phyloP scores from a whole-genome alignment of 345 rosid genomes.

The Leavenworthia alabamica region DNA sequence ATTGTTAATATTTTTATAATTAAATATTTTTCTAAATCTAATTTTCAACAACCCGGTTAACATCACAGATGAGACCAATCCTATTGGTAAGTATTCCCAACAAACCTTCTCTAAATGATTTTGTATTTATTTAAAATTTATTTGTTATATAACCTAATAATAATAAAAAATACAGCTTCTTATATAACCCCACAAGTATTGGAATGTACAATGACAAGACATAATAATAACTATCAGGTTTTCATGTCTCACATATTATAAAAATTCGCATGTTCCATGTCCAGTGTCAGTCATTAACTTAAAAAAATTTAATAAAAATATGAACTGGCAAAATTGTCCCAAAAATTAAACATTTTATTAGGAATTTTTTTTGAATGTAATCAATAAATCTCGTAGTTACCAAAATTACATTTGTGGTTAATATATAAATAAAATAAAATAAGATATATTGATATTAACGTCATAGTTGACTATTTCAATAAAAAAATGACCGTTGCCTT shows the following conservation, averaged over 20 bases:
- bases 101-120: not conserved
- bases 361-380: not conserved
- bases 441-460: not conserved
- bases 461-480: conserved; percentile 11
- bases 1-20: not conserved
- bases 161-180: conserved; percentile 23
- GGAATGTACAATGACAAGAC: conserved; percentile 21
- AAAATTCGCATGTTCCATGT: conserved; percentile 27
- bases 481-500: conserved; percentile 13
- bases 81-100: conserved; percentile 4
- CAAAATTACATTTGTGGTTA: not conserved
- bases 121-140: not conserved
- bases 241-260: conserved; percentile 16
- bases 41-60: not conserved
- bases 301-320: not conserved
- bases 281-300: conserved; percentile 5
- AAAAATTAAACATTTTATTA: not conserved
- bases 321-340: not conserved
- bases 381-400: not conserved
- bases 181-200: conserved; percentile 28
- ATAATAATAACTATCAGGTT: conserved; percentile 16
- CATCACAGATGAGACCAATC: not conserved
- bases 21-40: not conserved
- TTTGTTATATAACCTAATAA: not conserved
- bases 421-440: not conserved